Base-by-base conservation (phyloP, 139 green algal species). In the Deuterostichococcus epilithicus region DNA sequence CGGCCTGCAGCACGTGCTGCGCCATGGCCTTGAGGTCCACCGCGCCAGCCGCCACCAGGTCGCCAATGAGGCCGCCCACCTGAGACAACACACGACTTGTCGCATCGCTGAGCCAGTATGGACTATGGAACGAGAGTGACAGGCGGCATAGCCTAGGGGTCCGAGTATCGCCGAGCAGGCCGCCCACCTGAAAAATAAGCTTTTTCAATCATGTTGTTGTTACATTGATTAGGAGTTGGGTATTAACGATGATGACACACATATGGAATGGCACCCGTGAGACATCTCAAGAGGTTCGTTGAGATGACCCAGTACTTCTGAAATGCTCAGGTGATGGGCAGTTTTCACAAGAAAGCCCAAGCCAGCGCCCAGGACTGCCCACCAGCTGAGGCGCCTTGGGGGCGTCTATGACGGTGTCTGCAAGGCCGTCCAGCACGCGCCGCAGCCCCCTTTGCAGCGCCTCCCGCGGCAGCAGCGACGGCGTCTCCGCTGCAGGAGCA, bases 351-450 rank as follows among this genome's bases (percentile, higher is more conserved):
- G 44, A 33, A 47, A 30, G 44, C 30, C 72, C 4, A 69, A n/a
- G 36, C 34, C 25, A 26, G 13, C 36, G n/a, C 32, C 72, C 45
- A 28, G 34, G 45, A 79, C 67, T 18, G 71, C 10, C 0, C 42
- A 52, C 42, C 10, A 52, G 8, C 10, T 23, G 10, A 23, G 82
- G 77, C 23, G 83, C 80, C 65, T 82, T 86, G 68, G 78, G 78
- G 28, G 83, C 79, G 67, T 86, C 81, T 37, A 90, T 59, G 30
- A 67, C 66, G 25, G 77, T 42, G 47, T 84, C 65, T n/a, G 85
- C 76, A 38, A 86, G 74, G 33, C 42, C 52, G 63, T 82, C 68
- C 37, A 86, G 45, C 58, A 82, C 38, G 38, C 30, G 42, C 13
- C 78, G 66, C 15, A 68, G 34, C 18, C 78, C 78, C 3, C 33